phyloP scores from a whole-genome alignment of 1,139 yeast genomes.

The Kodamaea sp. region DNA sequence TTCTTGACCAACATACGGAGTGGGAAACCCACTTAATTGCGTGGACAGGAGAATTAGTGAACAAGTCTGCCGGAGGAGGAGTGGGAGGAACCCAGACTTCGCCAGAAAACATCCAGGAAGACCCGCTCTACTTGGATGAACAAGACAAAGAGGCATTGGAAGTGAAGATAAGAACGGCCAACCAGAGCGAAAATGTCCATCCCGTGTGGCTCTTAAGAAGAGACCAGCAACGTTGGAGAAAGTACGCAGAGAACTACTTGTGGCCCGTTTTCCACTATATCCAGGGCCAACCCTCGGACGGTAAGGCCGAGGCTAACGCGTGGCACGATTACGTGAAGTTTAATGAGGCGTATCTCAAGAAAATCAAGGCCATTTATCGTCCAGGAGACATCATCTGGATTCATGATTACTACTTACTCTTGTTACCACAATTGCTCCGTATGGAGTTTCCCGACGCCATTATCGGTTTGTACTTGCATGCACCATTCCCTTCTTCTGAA shows the following conservation, averaged over 20 bases:
- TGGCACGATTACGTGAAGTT: slow-evolving; percentile 91
- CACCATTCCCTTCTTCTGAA: slow-evolving; percentile 96
- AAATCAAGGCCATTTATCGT: slow-evolving; percentile 66
- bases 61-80: slow-evolving; percentile 27
- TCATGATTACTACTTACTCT: slow-evolving; percentile 85
- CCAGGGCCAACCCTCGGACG: slow-evolving; percentile 66
- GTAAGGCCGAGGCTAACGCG: slow-evolving; percentile 70
- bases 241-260: slow-evolving; percentile 82
- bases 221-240: slow-evolving; percentile 79
- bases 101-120: slow-evolving; percentile 44
- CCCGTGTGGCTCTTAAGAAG: slow-evolving; percentile 85
- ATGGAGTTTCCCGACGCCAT: slow-evolving; percentile 79
- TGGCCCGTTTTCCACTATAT: slow-evolving; percentile 97
- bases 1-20: slow-evolving; percentile 61
- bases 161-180: slow-evolving; percentile 40
- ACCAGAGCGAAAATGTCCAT: slow-evolving; percentile 56
- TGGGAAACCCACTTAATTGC: slow-evolving; percentile 91
- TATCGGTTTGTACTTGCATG: slow-evolving; percentile 82
- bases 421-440: slow-evolving; percentile 83
- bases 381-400: slow-evolving; percentile 96
- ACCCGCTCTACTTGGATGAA: slow-evolving; percentile 62
- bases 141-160: slow-evolving; percentile 55
- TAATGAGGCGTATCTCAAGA: slow-evolving; percentile 87
- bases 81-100: slow-evolving; percentile 9
- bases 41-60: slow-evolving; percentile 90